These are phyloP conservation scores for Yarrowia bubula DNA, from an alignment of 805 yeast genomes.

Conservation along the genomic window DNA sequence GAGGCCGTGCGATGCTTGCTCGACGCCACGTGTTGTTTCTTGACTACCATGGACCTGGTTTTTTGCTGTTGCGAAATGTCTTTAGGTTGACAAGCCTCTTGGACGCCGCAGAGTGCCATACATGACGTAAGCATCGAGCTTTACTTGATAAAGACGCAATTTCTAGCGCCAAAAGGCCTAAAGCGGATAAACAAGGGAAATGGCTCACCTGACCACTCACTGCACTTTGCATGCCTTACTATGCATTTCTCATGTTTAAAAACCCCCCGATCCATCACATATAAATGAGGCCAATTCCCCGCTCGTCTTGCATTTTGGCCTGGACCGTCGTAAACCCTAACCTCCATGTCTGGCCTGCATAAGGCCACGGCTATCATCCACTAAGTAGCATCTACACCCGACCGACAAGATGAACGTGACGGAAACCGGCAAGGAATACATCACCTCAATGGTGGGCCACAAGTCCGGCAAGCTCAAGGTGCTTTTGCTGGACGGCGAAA, in stretches of 20 bases:
- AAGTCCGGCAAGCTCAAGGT: conserved; percentile 53
- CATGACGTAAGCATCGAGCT: not conserved
- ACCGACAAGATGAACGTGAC: conserved; percentile 21
- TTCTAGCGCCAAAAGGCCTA: not conserved
- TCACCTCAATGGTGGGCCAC: conserved; percentile 16
- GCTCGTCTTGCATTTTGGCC: not conserved
- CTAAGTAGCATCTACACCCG: not conserved
- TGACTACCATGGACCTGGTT: conserved; percentile 19
- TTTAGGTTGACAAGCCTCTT: not conserved
- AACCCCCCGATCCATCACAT: no score
- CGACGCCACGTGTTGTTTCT: conserved; percentile 20
- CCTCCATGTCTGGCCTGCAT: conserved; percentile 6
- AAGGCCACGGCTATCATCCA: conserved; percentile 15
- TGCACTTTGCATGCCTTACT: no score
- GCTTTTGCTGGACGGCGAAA: conserved; percentile 70
- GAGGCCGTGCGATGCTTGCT: conserved; percentile 21
- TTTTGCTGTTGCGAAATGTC: not conserved
- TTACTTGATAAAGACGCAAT: not conserved
- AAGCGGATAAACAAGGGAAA: not conserved
- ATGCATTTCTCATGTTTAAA: no score
- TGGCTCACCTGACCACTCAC: no score
- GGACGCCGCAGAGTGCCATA: not conserved
- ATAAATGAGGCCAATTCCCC: not conserved
- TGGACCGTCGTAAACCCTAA: not conserved
- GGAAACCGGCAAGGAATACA: conserved; percentile 19